These are phyloP conservation scores for Wickerhamiella kazuoi DNA, from an alignment of 805 yeast species.

Conservation along the genomic window DNA sequence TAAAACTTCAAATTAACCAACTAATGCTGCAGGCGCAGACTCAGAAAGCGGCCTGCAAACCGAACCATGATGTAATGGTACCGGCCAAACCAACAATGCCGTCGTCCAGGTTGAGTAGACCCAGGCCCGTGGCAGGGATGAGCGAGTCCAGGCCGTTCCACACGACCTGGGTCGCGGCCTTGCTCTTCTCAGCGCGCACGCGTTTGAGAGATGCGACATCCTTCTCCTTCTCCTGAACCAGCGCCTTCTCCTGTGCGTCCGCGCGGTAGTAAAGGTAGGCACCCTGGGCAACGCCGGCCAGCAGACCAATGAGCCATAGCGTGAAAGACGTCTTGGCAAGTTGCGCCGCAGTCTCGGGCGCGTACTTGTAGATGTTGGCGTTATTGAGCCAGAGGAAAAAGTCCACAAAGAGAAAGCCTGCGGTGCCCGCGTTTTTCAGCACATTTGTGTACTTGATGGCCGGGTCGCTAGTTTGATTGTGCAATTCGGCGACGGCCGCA, in stretches of 20 bases:
- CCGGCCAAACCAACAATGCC: slow-evolving; percentile 77
- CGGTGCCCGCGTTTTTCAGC: slow-evolving; percentile 21
- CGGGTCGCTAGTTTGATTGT: slow-evolving; percentile 52
- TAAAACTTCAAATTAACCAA: neutral
- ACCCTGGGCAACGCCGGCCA: slow-evolving; percentile 44
- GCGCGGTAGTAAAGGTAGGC: slow-evolving; percentile 35
- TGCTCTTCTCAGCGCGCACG: slow-evolving; percentile 24
- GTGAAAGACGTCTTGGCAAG: slow-evolving; percentile 9
- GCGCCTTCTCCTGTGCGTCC: slow-evolving; percentile 19
- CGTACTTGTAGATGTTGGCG: slow-evolving; percentile 21
- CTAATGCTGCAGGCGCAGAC: neutral
- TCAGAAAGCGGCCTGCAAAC: slow-evolving; percentile 26
- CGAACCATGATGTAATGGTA: slow-evolving; percentile 59
- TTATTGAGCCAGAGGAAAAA: slow-evolving; percentile 18
- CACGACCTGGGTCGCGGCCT: slow-evolving; percentile 28
- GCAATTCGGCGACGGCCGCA: slow-evolving; percentile 47
- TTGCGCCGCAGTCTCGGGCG: slow-evolving; percentile 10
- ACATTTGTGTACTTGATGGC: slow-evolving; percentile 29
- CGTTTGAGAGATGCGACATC: slow-evolving; percentile 25
- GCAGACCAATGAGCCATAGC: slow-evolving; percentile 62
- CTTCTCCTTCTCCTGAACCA: slow-evolving; percentile 10
- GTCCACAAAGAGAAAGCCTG: slow-evolving; percentile 22
- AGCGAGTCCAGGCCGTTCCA: slow-evolving; percentile 65
- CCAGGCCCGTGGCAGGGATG: slow-evolving; percentile 56
- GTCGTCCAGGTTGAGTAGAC: slow-evolving; percentile 44